These are phyloP conservation scores for Colletotrichum sp. DNA, from an alignment of 2,329 filamentous ascomycete species.

Conservation along the genomic window DNA sequence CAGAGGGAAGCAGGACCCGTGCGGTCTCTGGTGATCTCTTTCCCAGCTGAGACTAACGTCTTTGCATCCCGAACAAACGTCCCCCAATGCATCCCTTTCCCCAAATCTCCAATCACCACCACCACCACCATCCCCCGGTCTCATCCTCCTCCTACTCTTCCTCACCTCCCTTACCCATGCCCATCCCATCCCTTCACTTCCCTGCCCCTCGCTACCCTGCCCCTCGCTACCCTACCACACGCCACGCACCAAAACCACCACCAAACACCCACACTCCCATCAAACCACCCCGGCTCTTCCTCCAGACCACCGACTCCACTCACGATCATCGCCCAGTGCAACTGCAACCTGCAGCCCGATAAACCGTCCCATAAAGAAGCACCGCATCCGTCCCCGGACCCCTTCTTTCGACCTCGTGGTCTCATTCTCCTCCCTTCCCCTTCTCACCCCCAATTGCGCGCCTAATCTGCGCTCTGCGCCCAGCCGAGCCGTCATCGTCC, in stretches of 20 bases:
- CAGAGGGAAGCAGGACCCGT: background rate
- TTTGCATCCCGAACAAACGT: background rate
- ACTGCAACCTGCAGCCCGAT: slow-evolving; percentile 19
- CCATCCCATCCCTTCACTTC: background rate
- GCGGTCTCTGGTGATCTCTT: background rate
- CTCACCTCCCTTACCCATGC: background rate
- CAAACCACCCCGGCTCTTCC: background rate
- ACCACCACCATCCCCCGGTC: background rate
- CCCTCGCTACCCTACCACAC: background rate
- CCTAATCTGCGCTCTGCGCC: background rate
- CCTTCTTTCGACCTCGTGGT: background rate
- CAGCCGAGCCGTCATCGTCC: background rate
- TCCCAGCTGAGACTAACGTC: background rate
- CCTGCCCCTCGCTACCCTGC: background rate
- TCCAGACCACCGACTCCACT: slow-evolving; percentile 4
- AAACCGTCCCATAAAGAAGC: slow-evolving; percentile 16
- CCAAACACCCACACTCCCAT: background rate
- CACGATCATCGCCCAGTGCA: slow-evolving; percentile 17
- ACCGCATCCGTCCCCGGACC: background rate
- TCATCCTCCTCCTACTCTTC: background rate
- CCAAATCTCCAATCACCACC: background rate
- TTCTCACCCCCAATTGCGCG: background rate
- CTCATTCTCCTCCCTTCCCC: background rate
- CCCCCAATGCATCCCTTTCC: background rate
- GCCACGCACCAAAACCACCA: background rate